Evolutionary conservation across 345 rosid species (phyloP).

Genomic region (Eucalyptus decipiens): DNA sequence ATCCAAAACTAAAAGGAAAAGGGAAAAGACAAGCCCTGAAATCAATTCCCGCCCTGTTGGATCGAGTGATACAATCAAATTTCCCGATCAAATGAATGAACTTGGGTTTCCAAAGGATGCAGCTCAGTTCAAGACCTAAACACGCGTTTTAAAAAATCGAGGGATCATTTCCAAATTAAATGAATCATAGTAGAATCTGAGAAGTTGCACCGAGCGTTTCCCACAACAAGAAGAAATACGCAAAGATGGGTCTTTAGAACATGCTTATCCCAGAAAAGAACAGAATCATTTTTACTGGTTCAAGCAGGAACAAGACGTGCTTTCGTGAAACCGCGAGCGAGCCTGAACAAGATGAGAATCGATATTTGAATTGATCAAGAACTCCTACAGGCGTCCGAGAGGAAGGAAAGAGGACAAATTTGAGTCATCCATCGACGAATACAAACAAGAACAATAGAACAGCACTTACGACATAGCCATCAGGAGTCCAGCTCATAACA

Average conservation of each 20-base stretch:
- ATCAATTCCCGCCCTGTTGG: background rate
- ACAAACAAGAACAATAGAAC: background rate
- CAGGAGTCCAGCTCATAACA: constrained; percentile 65
- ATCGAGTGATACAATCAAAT: background rate
- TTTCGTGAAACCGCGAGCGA: background rate
- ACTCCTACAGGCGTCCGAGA: background rate
- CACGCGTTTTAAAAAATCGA: background rate
- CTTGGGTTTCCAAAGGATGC: background rate
- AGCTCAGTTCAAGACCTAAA: background rate
- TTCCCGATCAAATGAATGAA: background rate
- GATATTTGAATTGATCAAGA: background rate
- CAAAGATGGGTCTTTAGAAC: background rate
- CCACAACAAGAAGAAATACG: background rate
- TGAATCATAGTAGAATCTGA: background rate
- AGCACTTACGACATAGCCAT: constrained; percentile 74
- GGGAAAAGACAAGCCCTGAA: background rate
- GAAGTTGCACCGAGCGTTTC: background rate
- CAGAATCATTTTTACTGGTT: background rate
- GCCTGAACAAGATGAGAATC: background rate
- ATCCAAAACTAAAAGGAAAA: background rate
- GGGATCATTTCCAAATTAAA: background rate
- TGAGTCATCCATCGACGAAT: background rate
- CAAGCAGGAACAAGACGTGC: background rate
- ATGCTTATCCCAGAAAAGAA: background rate
- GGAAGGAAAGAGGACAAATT: background rate